Percentiles rank a stretch among this genome's conserved stretches.
These are phyloP conservation scores for Penicillium desertorum DNA, from an alignment of 495 filamentous ascomycete genomes.

Conservation along the genomic window DNA sequence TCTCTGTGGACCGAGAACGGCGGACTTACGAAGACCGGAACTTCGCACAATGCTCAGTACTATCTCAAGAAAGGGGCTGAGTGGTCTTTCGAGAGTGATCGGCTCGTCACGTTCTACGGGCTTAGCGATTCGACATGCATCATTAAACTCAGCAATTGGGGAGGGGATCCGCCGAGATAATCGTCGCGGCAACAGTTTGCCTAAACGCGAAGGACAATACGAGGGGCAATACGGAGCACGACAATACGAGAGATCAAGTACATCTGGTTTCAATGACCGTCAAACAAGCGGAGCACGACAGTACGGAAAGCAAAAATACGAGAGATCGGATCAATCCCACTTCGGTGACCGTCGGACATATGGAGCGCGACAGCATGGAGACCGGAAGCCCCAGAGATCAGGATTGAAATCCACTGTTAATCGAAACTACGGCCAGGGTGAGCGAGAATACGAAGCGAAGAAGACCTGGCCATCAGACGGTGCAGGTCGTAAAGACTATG, in stretches of 20 bases:
- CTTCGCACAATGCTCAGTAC: conserved; percentile 10
- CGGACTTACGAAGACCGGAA: neutral
- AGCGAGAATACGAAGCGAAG: neutral
- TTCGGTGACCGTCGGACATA: neutral
- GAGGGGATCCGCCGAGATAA: conserved; percentile 44
- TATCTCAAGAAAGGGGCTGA: conserved; percentile 3
- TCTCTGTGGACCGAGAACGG: neutral
- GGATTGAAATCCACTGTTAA: neutral
- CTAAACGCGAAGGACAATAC: neutral
- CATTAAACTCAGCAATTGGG: conserved; percentile 57
- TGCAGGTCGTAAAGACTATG: neutral
- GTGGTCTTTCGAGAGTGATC: neutral
- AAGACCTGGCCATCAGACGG: neutral
- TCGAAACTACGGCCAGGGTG: neutral
- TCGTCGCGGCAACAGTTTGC: conserved; percentile 6
- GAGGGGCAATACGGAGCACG: conserved; percentile 5
- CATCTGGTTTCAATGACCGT: neutral
- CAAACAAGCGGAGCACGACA: neutral
- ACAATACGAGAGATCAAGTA: conserved; percentile 4
- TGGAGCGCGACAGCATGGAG: neutral
- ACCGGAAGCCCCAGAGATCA: neutral
- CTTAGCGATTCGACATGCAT: conserved; percentile 41
- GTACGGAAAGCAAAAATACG: neutral
- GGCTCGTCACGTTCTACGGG: conserved; percentile 1
- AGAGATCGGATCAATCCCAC: neutral